Percentiles rank a stretch among this genome's conserved stretches.
These are phyloP conservation scores for Plasmodium adleri DNA, from an alignment of 169 alveolate species.

Conservation along the genomic window DNA sequence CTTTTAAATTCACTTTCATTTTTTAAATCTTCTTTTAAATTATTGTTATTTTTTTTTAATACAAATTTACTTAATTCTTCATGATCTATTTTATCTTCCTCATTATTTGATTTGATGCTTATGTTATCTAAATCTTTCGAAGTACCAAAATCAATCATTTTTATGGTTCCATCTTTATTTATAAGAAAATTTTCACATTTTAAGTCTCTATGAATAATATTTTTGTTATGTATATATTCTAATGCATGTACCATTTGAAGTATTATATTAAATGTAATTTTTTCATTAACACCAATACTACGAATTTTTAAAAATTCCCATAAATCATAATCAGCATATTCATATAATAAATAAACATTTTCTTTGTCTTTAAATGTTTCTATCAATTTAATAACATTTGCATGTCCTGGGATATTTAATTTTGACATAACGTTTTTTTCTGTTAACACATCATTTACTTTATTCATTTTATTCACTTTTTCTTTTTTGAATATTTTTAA, in stretches of 20 bases:
- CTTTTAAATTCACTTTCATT: slow-evolving; percentile 3
- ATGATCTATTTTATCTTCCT: slow-evolving; percentile 14
- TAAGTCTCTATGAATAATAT: slow-evolving; percentile 95
- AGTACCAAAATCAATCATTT: slow-evolving; percentile 96
- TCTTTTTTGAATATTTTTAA: slow-evolving; percentile 87
- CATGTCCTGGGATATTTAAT: slow-evolving; percentile 87
- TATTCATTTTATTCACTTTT: slow-evolving; percentile 77
- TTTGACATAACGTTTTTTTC: slow-evolving; percentile 83
- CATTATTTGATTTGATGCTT: neutral
- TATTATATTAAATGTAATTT: slow-evolving; percentile 79
- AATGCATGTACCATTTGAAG: slow-evolving; percentile 88
- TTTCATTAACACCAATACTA: slow-evolving; percentile 81
- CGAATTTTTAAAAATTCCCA: slow-evolving; percentile 86
- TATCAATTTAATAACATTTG: slow-evolving; percentile 83
- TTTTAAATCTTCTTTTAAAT: slow-evolving; percentile 23
- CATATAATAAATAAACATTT: slow-evolving; percentile 86
- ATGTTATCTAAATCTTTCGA: slow-evolving; percentile 83
- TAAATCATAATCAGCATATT: slow-evolving; percentile 86
- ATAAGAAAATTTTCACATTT: slow-evolving; percentile 95
- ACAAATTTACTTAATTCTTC: slow-evolving; percentile 11
- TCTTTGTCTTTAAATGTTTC: slow-evolving; percentile 87
- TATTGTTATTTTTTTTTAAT: slow-evolving; percentile 30
- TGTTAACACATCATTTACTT: slow-evolving; percentile 81
- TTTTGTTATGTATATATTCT: slow-evolving; percentile 93
- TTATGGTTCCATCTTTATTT: slow-evolving; percentile 90